phyloP scores from a whole-genome alignment of 176 grass and related monocot species.

The Bothriochloa decipiens region DNA sequence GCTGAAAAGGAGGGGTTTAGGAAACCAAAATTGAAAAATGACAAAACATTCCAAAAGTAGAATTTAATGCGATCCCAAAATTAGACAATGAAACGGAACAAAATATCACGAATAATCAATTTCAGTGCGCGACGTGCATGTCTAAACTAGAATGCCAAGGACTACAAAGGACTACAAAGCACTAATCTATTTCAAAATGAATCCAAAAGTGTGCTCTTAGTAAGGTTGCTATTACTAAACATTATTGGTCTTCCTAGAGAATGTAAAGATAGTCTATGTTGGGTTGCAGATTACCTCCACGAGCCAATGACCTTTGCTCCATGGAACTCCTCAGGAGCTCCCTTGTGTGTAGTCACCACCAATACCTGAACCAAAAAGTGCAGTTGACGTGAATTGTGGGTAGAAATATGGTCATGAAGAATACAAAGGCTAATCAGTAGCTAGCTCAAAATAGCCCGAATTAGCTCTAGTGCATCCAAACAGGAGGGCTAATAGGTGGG shows the following conservation, averaged over 20 bases:
- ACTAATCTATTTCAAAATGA: background rate
- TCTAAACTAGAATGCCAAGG: background rate
- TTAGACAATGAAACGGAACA: background rate
- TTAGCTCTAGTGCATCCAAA: too few relatives aligned
- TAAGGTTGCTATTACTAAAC: background rate
- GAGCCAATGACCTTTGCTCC: constrained; percentile 96
- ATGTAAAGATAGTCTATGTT: background rate
- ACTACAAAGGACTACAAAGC: background rate
- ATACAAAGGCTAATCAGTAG: background rate
- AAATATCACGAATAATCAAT: constrained; percentile 15
- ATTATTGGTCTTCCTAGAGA: background rate
- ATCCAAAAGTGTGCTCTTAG: constrained; percentile 2
- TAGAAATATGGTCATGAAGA: constrained; percentile 21
- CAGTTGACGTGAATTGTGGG: constrained; percentile 17
- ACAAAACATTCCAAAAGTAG: constrained; percentile 1
- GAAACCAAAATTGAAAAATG: background rate
- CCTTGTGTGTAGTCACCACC: constrained; percentile 94
- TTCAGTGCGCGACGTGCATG: background rate
- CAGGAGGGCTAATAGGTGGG: too few relatives aligned
- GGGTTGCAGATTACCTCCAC: constrained; percentile 67
- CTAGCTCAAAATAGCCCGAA: too few relatives aligned
- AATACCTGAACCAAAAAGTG: constrained; percentile 59
- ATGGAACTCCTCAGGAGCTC: constrained; percentile 87
- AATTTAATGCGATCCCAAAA: background rate
- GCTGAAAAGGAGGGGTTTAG: constrained; percentile 53